phyloP scores from a whole-genome alignment of 495 filamentous ascomycete genomes.

The Neurospora pannonica region DNA sequence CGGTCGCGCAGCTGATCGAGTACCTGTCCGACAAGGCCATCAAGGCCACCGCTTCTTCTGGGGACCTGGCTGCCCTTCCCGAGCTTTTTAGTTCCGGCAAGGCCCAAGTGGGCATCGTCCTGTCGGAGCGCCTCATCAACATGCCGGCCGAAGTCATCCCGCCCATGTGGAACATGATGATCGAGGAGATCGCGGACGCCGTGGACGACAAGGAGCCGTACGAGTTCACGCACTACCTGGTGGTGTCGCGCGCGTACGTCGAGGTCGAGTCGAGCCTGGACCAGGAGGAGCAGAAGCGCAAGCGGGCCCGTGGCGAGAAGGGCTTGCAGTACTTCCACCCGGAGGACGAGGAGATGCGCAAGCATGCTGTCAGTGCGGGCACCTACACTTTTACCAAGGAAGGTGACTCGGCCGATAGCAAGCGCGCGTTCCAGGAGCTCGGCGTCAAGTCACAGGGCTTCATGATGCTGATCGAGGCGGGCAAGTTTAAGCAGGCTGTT shows the following conservation, averaged over 20 bases:
- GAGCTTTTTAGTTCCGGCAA: constrained; percentile 46
- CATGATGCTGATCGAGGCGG: constrained; percentile 68
- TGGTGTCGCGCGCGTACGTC: constrained; percentile 80
- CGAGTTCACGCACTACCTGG: constrained; percentile 83
- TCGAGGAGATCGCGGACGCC: constrained; percentile 86
- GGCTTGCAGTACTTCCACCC: constrained; percentile 82
- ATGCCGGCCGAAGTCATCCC: constrained; percentile 86
- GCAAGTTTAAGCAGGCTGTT: constrained; percentile 55
- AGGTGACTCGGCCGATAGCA: constrained; percentile 77
- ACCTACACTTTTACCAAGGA: constrained; percentile 70
- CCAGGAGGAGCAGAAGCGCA: constrained; percentile 59
- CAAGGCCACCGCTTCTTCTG: constrained; percentile 23
- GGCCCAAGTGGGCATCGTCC: constrained; percentile 63
- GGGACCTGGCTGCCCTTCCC: constrained; percentile 44
- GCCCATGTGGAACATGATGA: constrained; percentile 93
- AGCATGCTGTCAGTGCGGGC: constrained; percentile 54
- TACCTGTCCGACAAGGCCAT: constrained; percentile 59
- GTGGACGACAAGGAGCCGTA: constrained; percentile 88
- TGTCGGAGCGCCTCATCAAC: constrained; percentile 90
- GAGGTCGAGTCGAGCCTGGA: constrained; percentile 79
- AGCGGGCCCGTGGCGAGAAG: constrained; percentile 56
- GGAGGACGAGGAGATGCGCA: constrained; percentile 85
- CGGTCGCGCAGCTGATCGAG: constrained; percentile 54
- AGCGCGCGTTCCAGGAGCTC: constrained; percentile 86
- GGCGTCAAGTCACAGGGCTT: constrained; percentile 76